Evolutionary conservation across 257 asterid species (phyloP), one percentile per base, ranked within the genome.

Genomic region (Handroanthus guayacan): DNA sequence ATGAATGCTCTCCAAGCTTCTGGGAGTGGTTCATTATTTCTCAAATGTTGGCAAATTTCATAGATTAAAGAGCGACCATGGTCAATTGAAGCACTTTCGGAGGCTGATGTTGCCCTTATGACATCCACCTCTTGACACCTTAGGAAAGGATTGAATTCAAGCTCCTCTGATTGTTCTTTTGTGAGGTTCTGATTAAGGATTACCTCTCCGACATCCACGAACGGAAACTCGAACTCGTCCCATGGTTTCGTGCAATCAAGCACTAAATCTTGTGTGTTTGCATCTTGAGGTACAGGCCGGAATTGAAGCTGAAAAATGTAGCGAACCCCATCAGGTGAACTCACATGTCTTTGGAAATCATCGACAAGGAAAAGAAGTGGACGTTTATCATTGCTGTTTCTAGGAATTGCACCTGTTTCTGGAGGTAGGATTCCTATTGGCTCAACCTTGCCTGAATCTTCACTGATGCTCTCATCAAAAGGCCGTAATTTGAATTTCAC

Each of bases 181-280:
- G 87, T 85, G 51, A 91, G 96, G 65, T 86, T 90, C 36, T 89
- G 78, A 69, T 87, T 80, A 7, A 92, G 64, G 51, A 55, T 25
- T 1, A 92, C 81, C 84, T 92, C 98, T 50, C 97, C 98, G 18
- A 87, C 75, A 11, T 91, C 91, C 16, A 92, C 75, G 9, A 65
- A 12, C 7, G 94, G 97, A 83, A 84, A 89, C 84, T 88, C 86
- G 11, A 76, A 1, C 65, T 85, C 97, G 3, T 89, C 86, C 98
- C 98, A 92, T 36, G 98, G 96, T 62, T 77, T 89, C 16, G 98
- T 91, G 84, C 98, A 92, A 78, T 91, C 98, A 13, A 92, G 92
- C 48, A 83, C 88, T 4, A 80, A 52, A 13, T 92, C 97, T 71
- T 47, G 78, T 52, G 86, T 61, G 7, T 67, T 79, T 72, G 77